Evolutionary conservation across 768 basidiomycete genomes (phyloP).

Genomic region (Leucogyrophana mollusca): DNA sequence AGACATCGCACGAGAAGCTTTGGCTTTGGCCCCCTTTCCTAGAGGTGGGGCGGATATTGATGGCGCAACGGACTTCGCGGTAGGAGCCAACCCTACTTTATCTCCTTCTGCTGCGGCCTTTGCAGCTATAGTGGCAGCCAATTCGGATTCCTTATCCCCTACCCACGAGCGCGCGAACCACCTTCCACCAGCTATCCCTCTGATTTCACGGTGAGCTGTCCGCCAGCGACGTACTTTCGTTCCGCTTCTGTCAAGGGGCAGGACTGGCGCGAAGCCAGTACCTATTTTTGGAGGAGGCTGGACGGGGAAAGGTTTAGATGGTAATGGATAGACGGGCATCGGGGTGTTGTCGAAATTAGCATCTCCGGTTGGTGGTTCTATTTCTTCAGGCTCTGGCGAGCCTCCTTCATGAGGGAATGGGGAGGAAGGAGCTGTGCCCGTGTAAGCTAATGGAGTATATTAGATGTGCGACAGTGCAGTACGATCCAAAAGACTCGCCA

Average conservation of each 20-base stretch:
- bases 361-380: constrained; percentile 35
- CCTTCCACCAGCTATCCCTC: constrained; percentile 80
- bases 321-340: constrained; percentile 73
- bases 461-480: background rate
- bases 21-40: constrained; percentile 42
- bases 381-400: constrained; percentile 51
- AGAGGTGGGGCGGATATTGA: constrained; percentile 48
- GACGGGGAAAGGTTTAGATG: constrained; percentile 81
- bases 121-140: constrained; percentile 37
- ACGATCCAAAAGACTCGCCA: constrained; percentile 38
- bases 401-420: constrained; percentile 49
- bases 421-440: constrained; percentile 73
- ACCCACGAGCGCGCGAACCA: constrained; percentile 84
- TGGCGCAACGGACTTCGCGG: constrained; percentile 37
- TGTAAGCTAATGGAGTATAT: constrained; percentile 42
- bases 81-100: constrained; percentile 24
- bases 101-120: constrained; percentile 24
- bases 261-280: constrained; percentile 65
- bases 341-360: constrained; percentile 57
- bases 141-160: constrained; percentile 78
- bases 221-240: constrained; percentile 73
- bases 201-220: constrained; percentile 69
- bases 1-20: constrained; percentile 34
- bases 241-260: constrained; percentile 64
- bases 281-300: constrained; percentile 76